Evolutionary conservation across 2,329 filamentous ascomycete genomes (phyloP).

Genomic region (Colletotrichum lini): DNA sequence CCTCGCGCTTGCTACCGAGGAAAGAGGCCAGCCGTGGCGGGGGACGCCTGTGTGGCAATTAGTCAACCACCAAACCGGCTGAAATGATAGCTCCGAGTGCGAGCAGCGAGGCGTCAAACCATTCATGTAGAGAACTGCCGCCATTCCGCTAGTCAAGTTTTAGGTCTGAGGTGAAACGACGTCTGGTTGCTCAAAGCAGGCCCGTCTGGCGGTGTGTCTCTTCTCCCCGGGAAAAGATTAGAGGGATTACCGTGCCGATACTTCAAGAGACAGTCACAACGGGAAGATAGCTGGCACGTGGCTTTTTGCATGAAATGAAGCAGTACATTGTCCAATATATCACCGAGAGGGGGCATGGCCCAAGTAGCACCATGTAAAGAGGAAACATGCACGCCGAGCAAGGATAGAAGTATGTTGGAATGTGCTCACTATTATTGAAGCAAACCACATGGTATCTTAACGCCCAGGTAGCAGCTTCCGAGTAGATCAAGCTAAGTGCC

Average conservation of each 20-base stretch:
- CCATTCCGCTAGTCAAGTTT: too few relatives aligned
- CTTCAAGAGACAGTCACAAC: neutral
- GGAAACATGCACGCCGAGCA: neutral
- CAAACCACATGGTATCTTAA: conserved; percentile 32
- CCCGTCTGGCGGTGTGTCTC: too few relatives aligned
- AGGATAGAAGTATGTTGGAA: neutral
- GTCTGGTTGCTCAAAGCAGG: too few relatives aligned
- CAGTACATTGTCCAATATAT: too few relatives aligned
- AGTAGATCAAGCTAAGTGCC: neutral
- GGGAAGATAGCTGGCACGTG: neutral
- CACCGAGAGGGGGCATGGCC: neutral
- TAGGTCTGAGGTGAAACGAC: too few relatives aligned
- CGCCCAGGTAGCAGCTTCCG: neutral
- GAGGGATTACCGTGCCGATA: neutral
- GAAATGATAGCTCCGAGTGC: too few relatives aligned
- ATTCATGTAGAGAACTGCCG: too few relatives aligned
- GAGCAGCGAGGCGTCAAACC: too few relatives aligned
- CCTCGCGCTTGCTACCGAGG: neutral
- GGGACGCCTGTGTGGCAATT: too few relatives aligned
- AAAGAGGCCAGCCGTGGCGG: neutral
- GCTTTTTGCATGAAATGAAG: too few relatives aligned
- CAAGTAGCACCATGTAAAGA: neutral
- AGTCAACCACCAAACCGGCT: too few relatives aligned
- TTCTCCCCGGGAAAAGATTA: too few relatives aligned
- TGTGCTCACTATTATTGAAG: conserved; percentile 25